A percentile compares a stretch with the other conserved stretches of the same genome.
Conservation (phyloP, 2,329 filamentous ascomycete genomes). For the Thielaviopsis populi region DNA sequence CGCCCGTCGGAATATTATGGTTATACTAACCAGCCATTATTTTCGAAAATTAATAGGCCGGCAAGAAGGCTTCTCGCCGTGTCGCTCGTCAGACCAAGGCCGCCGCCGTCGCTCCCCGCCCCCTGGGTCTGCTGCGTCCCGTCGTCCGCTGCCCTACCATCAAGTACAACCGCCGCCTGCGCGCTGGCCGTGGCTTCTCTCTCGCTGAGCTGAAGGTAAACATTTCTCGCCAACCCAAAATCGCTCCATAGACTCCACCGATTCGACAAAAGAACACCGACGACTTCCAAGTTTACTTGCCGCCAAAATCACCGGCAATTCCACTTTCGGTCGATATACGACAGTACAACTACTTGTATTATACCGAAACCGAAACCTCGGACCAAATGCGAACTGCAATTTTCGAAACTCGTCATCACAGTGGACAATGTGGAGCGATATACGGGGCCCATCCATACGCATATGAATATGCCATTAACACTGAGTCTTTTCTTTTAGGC, state of each 20-base stretch:
- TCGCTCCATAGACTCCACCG: constrained; percentile 2
- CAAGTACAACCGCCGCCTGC: constrained; percentile 98
- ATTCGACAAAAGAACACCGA: background rate
- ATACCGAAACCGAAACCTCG: background rate
- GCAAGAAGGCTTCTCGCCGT: constrained; percentile 87
- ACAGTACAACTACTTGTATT: background rate
- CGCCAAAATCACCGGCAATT: background rate
- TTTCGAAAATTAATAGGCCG: constrained; percentile 46
- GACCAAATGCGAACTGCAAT: background rate
- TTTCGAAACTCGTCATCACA: background rate
- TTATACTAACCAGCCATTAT: constrained; percentile 19
- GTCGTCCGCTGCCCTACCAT: constrained; percentile 94
- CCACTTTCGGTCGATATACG: background rate
- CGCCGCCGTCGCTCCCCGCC: constrained; percentile 84
- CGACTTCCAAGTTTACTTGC: background rate
- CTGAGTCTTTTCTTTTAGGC: constrained; percentile 42
- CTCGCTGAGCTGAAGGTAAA: constrained; percentile 94
- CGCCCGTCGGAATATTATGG: background rate
- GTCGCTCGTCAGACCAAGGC: constrained; percentile 89
- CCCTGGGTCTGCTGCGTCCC: constrained; percentile 91
- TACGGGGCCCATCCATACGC: constrained; percentile 20
- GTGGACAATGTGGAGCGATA: constrained; percentile 3
- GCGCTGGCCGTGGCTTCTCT: constrained; percentile 94
- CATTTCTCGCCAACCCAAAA: constrained; percentile 9
- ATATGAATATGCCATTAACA: constrained; percentile 20